Conservation (phyloP, 2,329 filamentous ascomycete species). For the Ceratocystiopsis minuta region DNA sequence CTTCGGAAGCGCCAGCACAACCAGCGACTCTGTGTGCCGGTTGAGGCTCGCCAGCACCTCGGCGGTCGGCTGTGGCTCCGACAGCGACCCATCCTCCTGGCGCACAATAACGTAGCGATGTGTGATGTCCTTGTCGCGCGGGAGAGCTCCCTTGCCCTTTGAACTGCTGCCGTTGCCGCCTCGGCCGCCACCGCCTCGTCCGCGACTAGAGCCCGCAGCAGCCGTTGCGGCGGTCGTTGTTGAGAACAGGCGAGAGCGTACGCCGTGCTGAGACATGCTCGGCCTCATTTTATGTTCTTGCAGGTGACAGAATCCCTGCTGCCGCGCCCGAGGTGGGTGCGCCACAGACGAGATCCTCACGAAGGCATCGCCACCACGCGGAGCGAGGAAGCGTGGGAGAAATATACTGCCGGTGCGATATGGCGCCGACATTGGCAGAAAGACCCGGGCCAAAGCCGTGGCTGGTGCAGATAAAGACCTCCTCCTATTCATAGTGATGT, state of each 20-base stretch:
- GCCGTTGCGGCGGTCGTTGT: too few species aligned
- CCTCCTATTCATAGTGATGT: constrained; percentile 18
- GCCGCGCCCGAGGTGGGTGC: too few species aligned
- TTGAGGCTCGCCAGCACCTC: constrained; percentile 24
- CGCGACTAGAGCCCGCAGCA: too few species aligned
- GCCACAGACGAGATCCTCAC: too few species aligned
- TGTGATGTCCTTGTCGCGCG: constrained; percentile 26
- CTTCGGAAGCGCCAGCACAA: constrained; percentile 22
- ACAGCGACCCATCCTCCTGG: constrained; percentile 19
- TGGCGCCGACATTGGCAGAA: constrained; percentile 10
- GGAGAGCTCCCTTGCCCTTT: constrained; percentile 13
- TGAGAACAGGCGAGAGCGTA: too few species aligned
- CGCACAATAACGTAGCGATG: constrained; percentile 16
- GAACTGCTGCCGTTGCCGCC: neutral
- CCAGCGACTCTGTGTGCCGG: constrained; percentile 19
- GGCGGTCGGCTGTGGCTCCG: constrained; percentile 20
- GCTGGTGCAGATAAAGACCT: constrained; percentile 25
- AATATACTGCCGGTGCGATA: too few species aligned
- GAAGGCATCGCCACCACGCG: too few species aligned
- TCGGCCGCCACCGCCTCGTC: too few species aligned
- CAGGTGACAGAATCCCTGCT: too few species aligned
- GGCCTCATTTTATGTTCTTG: too few species aligned
- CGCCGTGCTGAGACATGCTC: too few species aligned
- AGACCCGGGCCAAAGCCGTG: constrained; percentile 28
- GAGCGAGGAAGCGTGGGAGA: too few species aligned